Evolutionary conservation across 176 grass and related monocot genomes (phyloP), one percentile per base, ranked within the genome.

Genomic region (Calamus simplicifolius): DNA sequence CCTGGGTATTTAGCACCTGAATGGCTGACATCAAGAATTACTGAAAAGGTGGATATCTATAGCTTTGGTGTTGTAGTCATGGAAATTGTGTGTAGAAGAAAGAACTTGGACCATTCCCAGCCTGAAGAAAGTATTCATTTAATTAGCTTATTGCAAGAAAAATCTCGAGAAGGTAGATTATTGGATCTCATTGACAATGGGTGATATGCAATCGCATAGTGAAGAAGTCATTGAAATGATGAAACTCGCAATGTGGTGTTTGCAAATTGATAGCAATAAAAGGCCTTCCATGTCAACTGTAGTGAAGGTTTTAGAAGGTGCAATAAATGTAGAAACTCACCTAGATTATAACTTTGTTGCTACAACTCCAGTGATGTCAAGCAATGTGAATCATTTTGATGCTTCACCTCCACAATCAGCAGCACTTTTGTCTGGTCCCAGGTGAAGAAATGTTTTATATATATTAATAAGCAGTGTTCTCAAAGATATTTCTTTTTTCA

Each of bases 31-130:
- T 73, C 73, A n/a, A 64, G 67, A 4, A 80, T 93, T 4, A 83
- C 74, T 12, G 77, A 84, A n/a, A 94, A 88, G 56, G 84, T 35
- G 16, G 84, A 94, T 16, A 48, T 88, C 27, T 94, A 87, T 10
- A 94, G 89, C 16, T 94, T 85, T 4, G 89, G 84, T 26, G 55
- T 94, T 3, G 71, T 88, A 3, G 48, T 88, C 12, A 75, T 88
- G 50, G 89, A 88, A 75, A 79, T 88, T 10, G 28, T 94, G 10
- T 56, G 27, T 2, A 74, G 81, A 29, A 81, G 78, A 79, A 85
- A 68, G 35, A 85, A 85, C 30, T 55, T 95, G 1, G 81, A 88
- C 16, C 28, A 56, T 61, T 85, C 74, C 14, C 59, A 79, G 19
- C 51, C 65, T 17, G 58, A 73, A 59, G 74, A 71, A 1, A 68